These are phyloP conservation scores for slime mould (Dictyostelium discoideum) DNA, from an alignment of 78 protist species.

Conservation along the genomic window DNA sequence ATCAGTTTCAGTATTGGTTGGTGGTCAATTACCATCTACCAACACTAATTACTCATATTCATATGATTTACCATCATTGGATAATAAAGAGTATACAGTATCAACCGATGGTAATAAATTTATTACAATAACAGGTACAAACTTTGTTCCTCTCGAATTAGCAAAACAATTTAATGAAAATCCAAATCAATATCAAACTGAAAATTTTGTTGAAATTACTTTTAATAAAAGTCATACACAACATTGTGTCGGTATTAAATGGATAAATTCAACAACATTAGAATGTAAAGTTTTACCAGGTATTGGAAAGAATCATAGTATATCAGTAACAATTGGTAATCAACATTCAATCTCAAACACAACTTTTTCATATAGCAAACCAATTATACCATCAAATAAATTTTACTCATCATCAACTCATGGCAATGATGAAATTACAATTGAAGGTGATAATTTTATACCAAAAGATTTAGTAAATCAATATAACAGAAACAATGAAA, in stretches of 20 bases:
- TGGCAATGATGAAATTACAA: background rate
- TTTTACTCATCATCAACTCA: background rate
- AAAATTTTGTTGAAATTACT: background rate
- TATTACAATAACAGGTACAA: background rate
- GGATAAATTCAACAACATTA: background rate
- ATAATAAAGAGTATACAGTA: background rate
- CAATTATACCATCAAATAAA: background rate
- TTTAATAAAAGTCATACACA: background rate
- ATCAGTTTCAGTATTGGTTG: slow-evolving; percentile 19
- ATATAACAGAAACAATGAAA: background rate
- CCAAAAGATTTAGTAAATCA: slow-evolving; percentile 8
- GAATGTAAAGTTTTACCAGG: background rate
- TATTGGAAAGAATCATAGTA: background rate
- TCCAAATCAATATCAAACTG: background rate
- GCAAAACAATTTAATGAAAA: background rate
- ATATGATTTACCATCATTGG: background rate
- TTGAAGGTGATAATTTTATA: slow-evolving; percentile 23
- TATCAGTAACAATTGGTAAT: background rate
- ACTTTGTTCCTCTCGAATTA: background rate
- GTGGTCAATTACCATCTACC: background rate
- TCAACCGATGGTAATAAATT: background rate
- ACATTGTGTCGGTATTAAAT: background rate
- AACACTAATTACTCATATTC: background rate
- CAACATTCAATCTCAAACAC: background rate
- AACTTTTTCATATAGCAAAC: background rate